These are phyloP conservation scores for Neurospora crassa DNA, from an alignment of 2,329 filamentous ascomycete species.

Conservation along the genomic window DNA sequence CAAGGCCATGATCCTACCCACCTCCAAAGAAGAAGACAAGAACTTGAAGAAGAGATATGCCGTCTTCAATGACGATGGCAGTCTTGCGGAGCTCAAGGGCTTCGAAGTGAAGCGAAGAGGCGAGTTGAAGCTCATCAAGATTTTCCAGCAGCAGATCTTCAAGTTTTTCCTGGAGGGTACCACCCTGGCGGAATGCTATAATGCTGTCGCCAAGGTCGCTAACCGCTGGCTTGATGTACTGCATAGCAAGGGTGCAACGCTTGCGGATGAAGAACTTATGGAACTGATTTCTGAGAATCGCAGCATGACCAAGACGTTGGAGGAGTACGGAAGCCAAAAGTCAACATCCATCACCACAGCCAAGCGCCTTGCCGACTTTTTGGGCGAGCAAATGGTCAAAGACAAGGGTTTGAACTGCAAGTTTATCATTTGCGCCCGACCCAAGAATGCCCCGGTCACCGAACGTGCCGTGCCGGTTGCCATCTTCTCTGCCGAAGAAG, in stretches of 20 bases:
- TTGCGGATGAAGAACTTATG: constrained; percentile 95
- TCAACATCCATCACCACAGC: constrained; percentile 99
- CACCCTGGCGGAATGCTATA: constrained; percentile 82
- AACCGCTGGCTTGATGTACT: constrained; percentile 96
- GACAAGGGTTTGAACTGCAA: constrained; percentile 99
- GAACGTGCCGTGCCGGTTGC: constrained; percentile 91
- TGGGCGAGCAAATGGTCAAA: constrained; percentile 98
- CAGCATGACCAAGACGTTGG: constrained; percentile 93
- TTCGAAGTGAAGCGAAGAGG: constrained; percentile 97
- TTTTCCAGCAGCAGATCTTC: constrained; percentile 98
- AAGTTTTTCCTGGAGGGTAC: constrained; percentile 95
- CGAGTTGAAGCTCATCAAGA: constrained; percentile 98
- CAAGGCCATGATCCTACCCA: constrained; percentile 92
- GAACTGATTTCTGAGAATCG: constrained; percentile 99
- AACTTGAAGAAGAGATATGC: constrained; percentile 99
- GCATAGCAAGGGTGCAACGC: constrained; percentile 74
- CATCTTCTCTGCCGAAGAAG: constrained; percentile 90
- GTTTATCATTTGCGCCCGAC: constrained; percentile 89
- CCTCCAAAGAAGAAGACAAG: constrained; percentile 98
- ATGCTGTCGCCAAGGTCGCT: constrained; percentile 83
- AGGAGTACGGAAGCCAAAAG: constrained; percentile 92
- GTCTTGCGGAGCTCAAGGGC: constrained; percentile 87
- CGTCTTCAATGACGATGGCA: constrained; percentile 97
- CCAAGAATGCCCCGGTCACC: constrained; percentile 83
- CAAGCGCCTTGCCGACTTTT: constrained; percentile 85